These are phyloP conservation scores for Bertia moriformis DNA, from an alignment of 2,329 filamentous ascomycete genomes.

Conservation along the genomic window DNA sequence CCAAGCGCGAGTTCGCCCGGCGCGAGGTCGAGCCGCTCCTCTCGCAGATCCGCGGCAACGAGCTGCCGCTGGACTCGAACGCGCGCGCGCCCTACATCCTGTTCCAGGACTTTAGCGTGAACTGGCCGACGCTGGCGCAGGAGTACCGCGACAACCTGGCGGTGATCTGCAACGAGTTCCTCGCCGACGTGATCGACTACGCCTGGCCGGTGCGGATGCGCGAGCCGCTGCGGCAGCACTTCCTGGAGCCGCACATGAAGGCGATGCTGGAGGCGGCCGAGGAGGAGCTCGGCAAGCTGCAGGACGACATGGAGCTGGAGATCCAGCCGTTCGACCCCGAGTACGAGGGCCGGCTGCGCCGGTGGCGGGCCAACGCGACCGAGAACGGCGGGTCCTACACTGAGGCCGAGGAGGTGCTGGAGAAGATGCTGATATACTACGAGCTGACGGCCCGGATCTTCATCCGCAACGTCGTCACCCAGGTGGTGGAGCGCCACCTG, in stretches of 20 bases:
- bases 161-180: conserved; percentile 37
- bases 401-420: conserved; percentile 34
- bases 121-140: conserved; percentile 33
- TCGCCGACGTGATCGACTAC: conserved; percentile 32
- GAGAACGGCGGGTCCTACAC: conserved; percentile 29
- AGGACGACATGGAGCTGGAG: conserved; percentile 34
- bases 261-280: conserved; percentile 29
- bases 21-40: conserved; percentile 32
- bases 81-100: conserved; percentile 36
- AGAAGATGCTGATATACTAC: conserved; percentile 41
- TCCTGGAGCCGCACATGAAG: conserved; percentile 31
- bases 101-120: conserved; percentile 35
- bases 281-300: conserved; percentile 26
- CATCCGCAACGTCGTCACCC: conserved; percentile 34
- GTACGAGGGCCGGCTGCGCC: conserved; percentile 32
- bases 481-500: conserved; percentile 34
- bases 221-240: conserved; percentile 30
- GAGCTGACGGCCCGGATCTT: conserved; percentile 35
- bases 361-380: conserved; percentile 26
- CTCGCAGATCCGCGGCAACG: conserved; percentile 33
- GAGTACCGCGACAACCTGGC: conserved; percentile 38
- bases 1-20: conserved; percentile 30
- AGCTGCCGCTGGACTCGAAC: conserved; percentile 35
- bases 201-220: conserved; percentile 35
- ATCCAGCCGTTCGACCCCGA: conserved; percentile 37